Evolutionary conservation across 768 basidiomycete species (phyloP), one percentile per base, ranked within the genome.

Genomic region (Amanita pseudoporphyria): DNA sequence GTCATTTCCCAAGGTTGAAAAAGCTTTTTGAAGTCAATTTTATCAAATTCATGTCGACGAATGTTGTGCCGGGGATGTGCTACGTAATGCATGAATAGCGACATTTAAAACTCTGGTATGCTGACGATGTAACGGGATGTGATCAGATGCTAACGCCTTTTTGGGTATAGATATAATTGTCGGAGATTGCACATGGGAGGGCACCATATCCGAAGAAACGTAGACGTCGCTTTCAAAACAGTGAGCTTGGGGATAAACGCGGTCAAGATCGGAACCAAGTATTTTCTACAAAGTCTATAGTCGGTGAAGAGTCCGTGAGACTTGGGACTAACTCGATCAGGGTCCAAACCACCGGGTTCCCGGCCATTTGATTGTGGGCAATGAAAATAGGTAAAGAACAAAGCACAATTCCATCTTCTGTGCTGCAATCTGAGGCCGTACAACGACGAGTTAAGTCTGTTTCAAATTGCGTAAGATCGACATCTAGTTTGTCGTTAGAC

Each of bases 21-120:
- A 49, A 62, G 57, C 1, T 45, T 49, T 10, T 53, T 46, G 0
- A 62, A 60, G 2, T 44, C 9, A 0, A 68, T 59, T 3, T 54
- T 57, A 30, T 65, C 64, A 1, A 32, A 9, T 2, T 60, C 51
- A 67, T 5, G 71, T 57, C 5, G 81, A 78, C 4, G 70, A 67
- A 60, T 76, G 77, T 22, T 74, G 71, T n/a, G 71, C 63, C 52
- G 72, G 75, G 5, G 77, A 67, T 38, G 71, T 65, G 46, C 69
- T 62, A 56, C 82, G 81, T 10, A 80, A 54, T 14, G 69, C 60
- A 54, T 83, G 81, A 22, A 83, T 60, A 16, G 83, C 59, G 50
- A 82, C 59, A 52, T 81, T 81, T 53, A 84, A 63, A 5, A 74
- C 63, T 76, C 70, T 7, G 70, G 60, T 33, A 81, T 54, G 18